Base-by-base conservation (phyloP, 2,329 filamentous ascomycete species). In the Grosmannia serpens region DNA sequence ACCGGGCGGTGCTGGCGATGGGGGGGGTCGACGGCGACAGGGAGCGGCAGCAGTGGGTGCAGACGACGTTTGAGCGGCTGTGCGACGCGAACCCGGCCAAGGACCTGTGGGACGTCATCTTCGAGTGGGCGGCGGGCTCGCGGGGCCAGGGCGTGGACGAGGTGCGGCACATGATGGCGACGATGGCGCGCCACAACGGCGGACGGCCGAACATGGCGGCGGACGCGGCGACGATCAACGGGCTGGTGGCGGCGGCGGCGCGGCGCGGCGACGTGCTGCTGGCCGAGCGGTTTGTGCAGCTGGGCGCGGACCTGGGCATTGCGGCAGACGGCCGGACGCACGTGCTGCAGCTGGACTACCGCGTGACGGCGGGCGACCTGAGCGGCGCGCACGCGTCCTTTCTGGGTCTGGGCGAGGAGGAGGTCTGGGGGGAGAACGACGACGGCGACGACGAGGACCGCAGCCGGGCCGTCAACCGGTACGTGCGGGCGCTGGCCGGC, bases 321-420 rank as follows among this genome's bases (percentile, higher is more conserved):
- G 69, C 77, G 56, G 82, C 87, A 0, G 82, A 95, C 68, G 79
- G 82, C 13, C 76, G 78, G 55, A 95, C 91, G 0, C 86, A 82
- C 64, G 77, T 89, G 53, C 76, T 95, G 55, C 84, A 91, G 67
- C 81, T 97, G 64, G 80, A 86, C 59, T 88, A 94, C 65, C 83
- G 85, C 15, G 77, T 95, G n/a, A 80, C 82, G 44, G 82, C 85
- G 4, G 80, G 83, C 2, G 87, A 96, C 69, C 71, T 94, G 20
- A 79, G 84, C 38, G 88, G 86, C 9, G 88, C 88, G 2, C 78
- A 81, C 60, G 77, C 76, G 10, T 80, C 86, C 5, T 92, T 86
- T 70, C 77, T 80, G 61, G 76, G 79, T 44, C 73, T 91, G 80
- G 46, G 46, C 6, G 46, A 26, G 27, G 78, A 83, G 55, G 86